Percentiles rank a stretch among this genome's conserved stretches.
Conservation (phyloP, 2,329 filamentous ascomycete genomes). For the Tolypocladium ovalisporum region DNA sequence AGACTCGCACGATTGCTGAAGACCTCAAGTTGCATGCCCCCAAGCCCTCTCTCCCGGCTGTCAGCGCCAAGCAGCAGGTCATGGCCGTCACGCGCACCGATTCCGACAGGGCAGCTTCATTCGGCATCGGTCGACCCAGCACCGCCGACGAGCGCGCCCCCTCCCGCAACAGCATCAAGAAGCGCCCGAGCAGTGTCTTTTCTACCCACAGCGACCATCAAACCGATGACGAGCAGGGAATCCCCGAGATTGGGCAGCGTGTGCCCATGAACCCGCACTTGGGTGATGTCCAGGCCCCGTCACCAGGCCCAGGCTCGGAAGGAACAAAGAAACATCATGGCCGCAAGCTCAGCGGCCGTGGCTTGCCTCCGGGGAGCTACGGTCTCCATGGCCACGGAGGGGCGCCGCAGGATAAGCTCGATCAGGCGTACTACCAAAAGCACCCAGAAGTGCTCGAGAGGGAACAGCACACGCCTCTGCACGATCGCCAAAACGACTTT, state of each 20-base stretch:
- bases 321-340: constrained; percentile 45
- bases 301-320: constrained; percentile 50
- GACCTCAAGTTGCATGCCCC: constrained; percentile 84
- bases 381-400: constrained; percentile 83
- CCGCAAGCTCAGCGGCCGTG: constrained; percentile 62
- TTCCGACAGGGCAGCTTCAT: constrained; percentile 76
- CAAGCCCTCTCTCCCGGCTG: constrained; percentile 71
- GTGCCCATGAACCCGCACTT: constrained; percentile 91
- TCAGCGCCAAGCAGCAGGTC: constrained; percentile 75
- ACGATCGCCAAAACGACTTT: constrained; percentile 56
- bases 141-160: constrained; percentile 37
- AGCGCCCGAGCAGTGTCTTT: constrained; percentile 51
- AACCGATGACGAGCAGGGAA: constrained; percentile 69
- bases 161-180: constrained; percentile 43
- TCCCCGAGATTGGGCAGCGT: constrained; percentile 82
- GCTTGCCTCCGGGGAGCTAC: constrained; percentile 76
- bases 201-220: constrained; percentile 42
- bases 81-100: constrained; percentile 81
- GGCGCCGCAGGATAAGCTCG: constrained; percentile 66
- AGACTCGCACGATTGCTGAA: constrained; percentile 67
- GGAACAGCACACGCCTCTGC: constrained; percentile 49
- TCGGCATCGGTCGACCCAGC: constrained; percentile 63
- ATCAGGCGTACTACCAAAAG: constrained; percentile 86
- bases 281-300: constrained; percentile 92
- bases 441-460: constrained; percentile 74